phyloP scores from a whole-genome alignment of 371 early-diverging fungal genomes.

The Nematocida ironsii region DNA sequence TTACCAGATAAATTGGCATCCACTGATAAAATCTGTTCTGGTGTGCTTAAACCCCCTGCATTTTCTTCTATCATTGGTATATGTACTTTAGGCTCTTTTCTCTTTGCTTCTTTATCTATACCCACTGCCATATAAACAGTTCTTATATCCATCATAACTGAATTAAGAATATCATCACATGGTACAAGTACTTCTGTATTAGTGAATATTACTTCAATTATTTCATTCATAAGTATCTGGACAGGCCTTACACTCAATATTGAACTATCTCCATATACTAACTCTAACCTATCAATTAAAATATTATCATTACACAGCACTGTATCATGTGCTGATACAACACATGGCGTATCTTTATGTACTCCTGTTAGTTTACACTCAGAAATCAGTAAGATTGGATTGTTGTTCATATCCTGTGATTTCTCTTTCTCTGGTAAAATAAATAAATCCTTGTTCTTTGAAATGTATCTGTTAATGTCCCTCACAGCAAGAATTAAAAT shows the following conservation, averaged over 20 bases:
- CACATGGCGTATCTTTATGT: background rate
- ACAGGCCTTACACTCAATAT: background rate
- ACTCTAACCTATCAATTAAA: background rate
- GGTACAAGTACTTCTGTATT: constrained; percentile 13
- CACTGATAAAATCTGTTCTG: too few relatives aligned
- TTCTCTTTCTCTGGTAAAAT: too few relatives aligned
- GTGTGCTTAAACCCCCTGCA: too few relatives aligned
- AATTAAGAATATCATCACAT: background rate
- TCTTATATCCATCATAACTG: background rate
- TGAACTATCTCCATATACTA: too few relatives aligned
- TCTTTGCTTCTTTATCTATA: background rate
- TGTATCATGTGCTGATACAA: background rate
- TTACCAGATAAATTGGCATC: too few relatives aligned
- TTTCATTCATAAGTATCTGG: background rate
- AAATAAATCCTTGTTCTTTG: too few relatives aligned
- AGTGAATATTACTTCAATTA: background rate
- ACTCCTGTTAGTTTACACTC: background rate
- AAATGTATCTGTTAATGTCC: too few relatives aligned
- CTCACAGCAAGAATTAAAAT: too few relatives aligned
- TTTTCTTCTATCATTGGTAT: background rate
- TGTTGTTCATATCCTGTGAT: too few relatives aligned
- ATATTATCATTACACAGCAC: background rate
- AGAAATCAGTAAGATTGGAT: too few relatives aligned
- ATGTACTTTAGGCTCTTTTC: background rate
- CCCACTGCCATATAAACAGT: background rate